These are phyloP conservation scores for Penicillium decumbens DNA, from an alignment of 2,329 filamentous ascomycete genomes.

Conservation along the genomic window DNA sequence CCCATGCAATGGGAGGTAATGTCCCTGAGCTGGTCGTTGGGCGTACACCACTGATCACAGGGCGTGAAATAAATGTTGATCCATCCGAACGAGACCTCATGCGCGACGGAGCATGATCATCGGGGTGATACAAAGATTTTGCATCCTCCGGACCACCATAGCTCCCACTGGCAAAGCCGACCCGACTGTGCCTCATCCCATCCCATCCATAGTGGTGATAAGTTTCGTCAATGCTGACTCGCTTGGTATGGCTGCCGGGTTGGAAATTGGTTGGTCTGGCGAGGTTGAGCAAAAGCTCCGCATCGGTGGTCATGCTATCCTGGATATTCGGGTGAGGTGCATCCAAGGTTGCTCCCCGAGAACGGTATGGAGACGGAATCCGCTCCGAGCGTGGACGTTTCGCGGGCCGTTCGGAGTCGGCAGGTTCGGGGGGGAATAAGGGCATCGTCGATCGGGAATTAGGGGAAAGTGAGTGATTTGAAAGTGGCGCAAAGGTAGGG, in stretches of 20 bases:
- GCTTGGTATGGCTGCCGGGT: conserved; percentile 25
- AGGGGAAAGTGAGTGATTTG: conserved; percentile 31
- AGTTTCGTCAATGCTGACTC: conserved; percentile 33
- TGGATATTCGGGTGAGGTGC: conserved; percentile 31
- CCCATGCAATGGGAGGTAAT: conserved; percentile 33
- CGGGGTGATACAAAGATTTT: conserved; percentile 14
- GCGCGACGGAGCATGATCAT: conserved; percentile 29
- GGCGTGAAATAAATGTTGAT: conserved; percentile 37
- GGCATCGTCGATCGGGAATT: conserved; percentile 23
- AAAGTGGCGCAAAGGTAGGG: conserved; percentile 39
- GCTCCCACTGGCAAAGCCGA: conserved; percentile 17
- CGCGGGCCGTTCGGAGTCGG: conserved; percentile 47
- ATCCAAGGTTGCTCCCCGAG: conserved; percentile 25
- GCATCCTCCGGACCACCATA: conserved; percentile 15
- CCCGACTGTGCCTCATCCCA: conserved; percentile 20
- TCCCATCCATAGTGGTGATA: conserved; percentile 23
- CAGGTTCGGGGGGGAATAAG: conserved; percentile 29
- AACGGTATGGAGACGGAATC: conserved; percentile 42
- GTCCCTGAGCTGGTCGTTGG: conserved; percentile 39
- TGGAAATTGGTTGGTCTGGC: conserved; percentile 38
- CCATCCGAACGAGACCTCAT: conserved; percentile 43
- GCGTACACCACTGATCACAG: conserved; percentile 33
- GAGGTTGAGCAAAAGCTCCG: conserved; percentile 46
- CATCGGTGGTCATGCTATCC: conserved; percentile 46
- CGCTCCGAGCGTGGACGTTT: conserved; percentile 60